Percentiles rank a stretch among this genome's conserved stretches.
phyloP scores from a whole-genome alignment of 306 rosid species.

The Vicia villosa region DNA sequence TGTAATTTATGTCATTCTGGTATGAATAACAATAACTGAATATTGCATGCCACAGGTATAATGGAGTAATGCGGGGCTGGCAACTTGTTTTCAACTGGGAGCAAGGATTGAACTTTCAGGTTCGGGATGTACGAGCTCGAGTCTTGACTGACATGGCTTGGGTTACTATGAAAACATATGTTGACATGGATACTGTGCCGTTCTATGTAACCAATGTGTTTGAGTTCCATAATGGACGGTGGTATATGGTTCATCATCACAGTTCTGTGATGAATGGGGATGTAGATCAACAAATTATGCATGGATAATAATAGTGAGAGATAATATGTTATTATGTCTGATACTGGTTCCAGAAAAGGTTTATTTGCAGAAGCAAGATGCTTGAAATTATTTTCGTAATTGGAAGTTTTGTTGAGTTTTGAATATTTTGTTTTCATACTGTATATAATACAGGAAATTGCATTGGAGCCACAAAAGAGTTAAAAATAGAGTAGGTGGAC shows the following conservation, averaged over 20 bases:
- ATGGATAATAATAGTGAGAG: constrained; percentile 54
- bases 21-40: not conserved
- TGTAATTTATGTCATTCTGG: not conserved
- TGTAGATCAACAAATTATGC: constrained; percentile 65
- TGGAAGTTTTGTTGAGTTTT: constrained; percentile 43
- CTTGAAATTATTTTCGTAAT: constrained; percentile 53
- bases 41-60: constrained; percentile 58
- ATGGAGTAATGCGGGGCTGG: constrained; percentile 85
- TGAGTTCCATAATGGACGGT: constrained; percentile 78
- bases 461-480: constrained; percentile 35
- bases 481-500: constrained; percentile 35
- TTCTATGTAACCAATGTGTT: constrained; percentile 78
- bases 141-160: constrained; percentile 91
- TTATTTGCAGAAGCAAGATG: constrained; percentile 57
- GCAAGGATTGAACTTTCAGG: constrained; percentile 81
- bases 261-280: constrained; percentile 82
- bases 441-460: constrained; percentile 52
- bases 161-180: constrained; percentile 87
- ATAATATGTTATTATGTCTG: constrained; percentile 48
- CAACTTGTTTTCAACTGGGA: constrained; percentile 88
- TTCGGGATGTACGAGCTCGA: constrained; percentile 85
- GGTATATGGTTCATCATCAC: constrained; percentile 98
- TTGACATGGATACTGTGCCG: constrained; percentile 81
- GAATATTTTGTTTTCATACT: constrained; percentile 61
- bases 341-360: constrained; percentile 59